Conservation (phyloP, 2,329 filamentous ascomycete species). For the Colletotrichum acutatum region DNA sequence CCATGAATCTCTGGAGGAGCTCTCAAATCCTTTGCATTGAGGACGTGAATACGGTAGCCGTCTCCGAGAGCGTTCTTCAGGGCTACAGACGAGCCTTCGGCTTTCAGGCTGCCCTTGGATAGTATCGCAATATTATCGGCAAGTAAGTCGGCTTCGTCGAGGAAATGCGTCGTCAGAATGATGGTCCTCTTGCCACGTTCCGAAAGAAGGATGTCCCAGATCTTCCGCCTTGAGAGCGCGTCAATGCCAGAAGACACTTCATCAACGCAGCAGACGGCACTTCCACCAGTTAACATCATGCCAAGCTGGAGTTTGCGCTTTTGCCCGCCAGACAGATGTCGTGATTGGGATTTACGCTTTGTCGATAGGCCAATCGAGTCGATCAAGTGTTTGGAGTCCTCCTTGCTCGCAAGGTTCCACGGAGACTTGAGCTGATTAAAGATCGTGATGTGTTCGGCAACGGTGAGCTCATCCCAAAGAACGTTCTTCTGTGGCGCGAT, state of each 20-base stretch:
- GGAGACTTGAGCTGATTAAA: constrained; percentile 76
- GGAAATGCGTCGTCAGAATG: constrained; percentile 78
- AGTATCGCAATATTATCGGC: constrained; percentile 78
- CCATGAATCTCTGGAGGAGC: constrained; percentile 63
- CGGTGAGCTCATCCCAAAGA: constrained; percentile 78
- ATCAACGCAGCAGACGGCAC: constrained; percentile 77
- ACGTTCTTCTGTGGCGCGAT: constrained; percentile 83
- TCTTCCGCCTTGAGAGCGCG: constrained; percentile 68
- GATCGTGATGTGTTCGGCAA: constrained; percentile 75
- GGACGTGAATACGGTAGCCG: constrained; percentile 44
- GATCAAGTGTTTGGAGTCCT: constrained; percentile 59
- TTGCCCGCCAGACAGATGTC: constrained; percentile 77
- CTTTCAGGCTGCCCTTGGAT: constrained; percentile 74
- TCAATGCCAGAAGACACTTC: constrained; percentile 81
- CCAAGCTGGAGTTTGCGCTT: constrained; percentile 82
- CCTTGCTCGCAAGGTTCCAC: constrained; percentile 55
- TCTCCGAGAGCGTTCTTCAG: constrained; percentile 73
- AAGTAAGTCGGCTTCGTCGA: constrained; percentile 80
- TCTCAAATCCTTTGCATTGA: constrained; percentile 56
- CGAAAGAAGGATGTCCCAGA: constrained; percentile 70
- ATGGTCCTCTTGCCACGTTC: constrained; percentile 75
- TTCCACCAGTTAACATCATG: constrained; percentile 83
- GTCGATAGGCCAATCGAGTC: constrained; percentile 71
- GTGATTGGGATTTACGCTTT: constrained; percentile 71
- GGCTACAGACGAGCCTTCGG: constrained; percentile 75